Evolutionary conservation across 169 alveolate species (phyloP).

Genomic region (Cystoisospora suis): DNA sequence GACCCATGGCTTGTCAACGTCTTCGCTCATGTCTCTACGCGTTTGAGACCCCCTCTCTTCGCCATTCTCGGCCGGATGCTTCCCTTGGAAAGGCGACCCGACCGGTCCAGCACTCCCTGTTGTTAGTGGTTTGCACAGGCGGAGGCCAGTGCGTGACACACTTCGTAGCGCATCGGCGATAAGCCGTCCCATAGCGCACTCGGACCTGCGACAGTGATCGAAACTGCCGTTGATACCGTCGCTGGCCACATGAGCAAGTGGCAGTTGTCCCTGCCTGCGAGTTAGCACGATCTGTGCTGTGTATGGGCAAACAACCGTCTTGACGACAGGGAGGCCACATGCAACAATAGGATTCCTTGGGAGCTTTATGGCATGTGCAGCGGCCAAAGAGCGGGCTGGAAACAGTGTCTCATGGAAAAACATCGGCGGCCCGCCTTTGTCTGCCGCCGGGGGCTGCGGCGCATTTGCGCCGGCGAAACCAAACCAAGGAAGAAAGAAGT

Average conservation of each 20-base stretch:
- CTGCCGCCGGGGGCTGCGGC: too few relatives aligned
- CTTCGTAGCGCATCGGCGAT: neutral
- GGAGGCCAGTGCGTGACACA: neutral
- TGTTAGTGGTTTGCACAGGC: neutral
- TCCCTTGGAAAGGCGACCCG: neutral
- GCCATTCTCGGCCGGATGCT: neutral
- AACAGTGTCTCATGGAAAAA: too few relatives aligned
- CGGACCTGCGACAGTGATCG: neutral
- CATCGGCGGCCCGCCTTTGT: too few relatives aligned
- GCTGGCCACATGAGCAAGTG: neutral
- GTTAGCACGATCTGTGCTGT: neutral
- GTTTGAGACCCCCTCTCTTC: neutral
- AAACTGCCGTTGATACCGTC: neutral
- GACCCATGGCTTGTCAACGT: neutral
- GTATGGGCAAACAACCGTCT: neutral
- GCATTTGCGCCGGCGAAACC: too few relatives aligned
- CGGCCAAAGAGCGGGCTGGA: neutral
- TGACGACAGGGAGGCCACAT: neutral
- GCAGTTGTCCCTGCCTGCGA: neutral
- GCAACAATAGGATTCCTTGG: neutral
- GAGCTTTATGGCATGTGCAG: neutral
- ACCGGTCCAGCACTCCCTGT: neutral
- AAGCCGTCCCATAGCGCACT: slow-evolving; percentile 9
- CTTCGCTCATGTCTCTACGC: neutral
- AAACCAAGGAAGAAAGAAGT: too few relatives aligned